A percentile compares a stretch with the other conserved stretches of the same genome.
phyloP scores from a whole-genome alignment of 345 rosid genomes.

The Sisymbrium irio region DNA sequence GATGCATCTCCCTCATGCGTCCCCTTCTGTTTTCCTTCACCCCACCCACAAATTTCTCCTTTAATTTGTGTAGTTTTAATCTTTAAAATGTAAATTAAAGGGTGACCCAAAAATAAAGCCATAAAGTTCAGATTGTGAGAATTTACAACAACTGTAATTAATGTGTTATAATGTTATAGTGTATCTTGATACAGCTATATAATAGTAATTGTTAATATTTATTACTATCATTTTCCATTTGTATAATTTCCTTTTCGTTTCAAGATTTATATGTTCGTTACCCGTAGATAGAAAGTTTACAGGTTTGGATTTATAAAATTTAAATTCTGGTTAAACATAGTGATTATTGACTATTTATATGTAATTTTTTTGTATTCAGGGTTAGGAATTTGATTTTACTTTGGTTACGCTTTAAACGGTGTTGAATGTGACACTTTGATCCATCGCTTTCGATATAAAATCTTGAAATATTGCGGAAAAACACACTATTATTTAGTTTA shows the following conservation, averaged over 20 bases:
- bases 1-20: not conserved
- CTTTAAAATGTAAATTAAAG: not conserved
- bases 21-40: conserved; percentile 1
- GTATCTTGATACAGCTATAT: not conserved
- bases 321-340: not conserved
- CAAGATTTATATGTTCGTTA: not conserved
- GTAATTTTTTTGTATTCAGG: not conserved
- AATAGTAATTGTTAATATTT: not conserved
- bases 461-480: conserved; percentile 3
- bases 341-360: not conserved
- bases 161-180: not conserved
- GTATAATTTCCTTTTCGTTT: not conserved
- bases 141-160: not conserved
- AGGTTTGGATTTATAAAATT: not conserved
- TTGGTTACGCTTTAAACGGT: not conserved
- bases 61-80: not conserved
- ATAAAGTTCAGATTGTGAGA: not conserved
- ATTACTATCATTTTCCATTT: not conserved
- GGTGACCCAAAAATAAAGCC: not conserved
- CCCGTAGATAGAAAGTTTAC: not conserved
- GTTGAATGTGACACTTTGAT: conserved; percentile 21
- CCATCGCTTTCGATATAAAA: conserved; percentile 16
- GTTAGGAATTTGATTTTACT: not conserved
- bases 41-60: not conserved
- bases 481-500: not conserved